Evolutionary conservation across 805 yeast species (phyloP), one percentile per base, ranked within the genome.

Genomic region (Saccharomyces mikatae): DNA sequence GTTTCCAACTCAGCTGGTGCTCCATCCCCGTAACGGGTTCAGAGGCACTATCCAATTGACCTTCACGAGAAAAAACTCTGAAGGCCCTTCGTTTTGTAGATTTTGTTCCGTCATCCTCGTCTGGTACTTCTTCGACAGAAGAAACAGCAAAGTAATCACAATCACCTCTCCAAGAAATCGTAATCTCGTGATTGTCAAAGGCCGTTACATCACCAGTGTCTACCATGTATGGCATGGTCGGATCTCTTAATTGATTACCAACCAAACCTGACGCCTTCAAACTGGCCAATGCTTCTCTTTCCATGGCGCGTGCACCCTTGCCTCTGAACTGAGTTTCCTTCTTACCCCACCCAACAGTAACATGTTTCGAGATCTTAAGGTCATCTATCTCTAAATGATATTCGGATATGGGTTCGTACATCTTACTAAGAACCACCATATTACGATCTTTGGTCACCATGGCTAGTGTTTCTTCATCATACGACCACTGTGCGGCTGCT

Each of bases 331-430:
- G 99, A 0, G 99, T 94, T 69, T 92, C 98, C 61, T 86, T 84
- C 58, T 86, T 87, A 65, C 99, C 99, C 99, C 99, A 94, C 27
- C 99, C 99, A 47, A 94, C 97, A 28, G 92, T 85, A 41, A 94
- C 97, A 66, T 94, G 96, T 60, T 83, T 84, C 1, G 90, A 84
- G 50, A 81, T 71, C 32, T 73, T 68, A 49, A 91, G 75, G 67
- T 94, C 99, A 8, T 77, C 78, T 0, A 79, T 73, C 48, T 77
- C 70, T 56, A 90, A 70, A 30, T 71, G 68, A 54, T 76, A 76
- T 64, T 92, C 97, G 10, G 81, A 73, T 26, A 92, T 76, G 1
- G 91, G 88, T 60, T 92, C 97, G 59, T 90, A 87, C 47, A 79
- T 73, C 58, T 96, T 78, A 41, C 91, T 85, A 52, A 94, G 75